Percentiles rank a stretch among this genome's conserved stretches.
phyloP scores from a whole-genome alignment of 352 stramenopile species.

The Phytopythium sindhum region DNA sequence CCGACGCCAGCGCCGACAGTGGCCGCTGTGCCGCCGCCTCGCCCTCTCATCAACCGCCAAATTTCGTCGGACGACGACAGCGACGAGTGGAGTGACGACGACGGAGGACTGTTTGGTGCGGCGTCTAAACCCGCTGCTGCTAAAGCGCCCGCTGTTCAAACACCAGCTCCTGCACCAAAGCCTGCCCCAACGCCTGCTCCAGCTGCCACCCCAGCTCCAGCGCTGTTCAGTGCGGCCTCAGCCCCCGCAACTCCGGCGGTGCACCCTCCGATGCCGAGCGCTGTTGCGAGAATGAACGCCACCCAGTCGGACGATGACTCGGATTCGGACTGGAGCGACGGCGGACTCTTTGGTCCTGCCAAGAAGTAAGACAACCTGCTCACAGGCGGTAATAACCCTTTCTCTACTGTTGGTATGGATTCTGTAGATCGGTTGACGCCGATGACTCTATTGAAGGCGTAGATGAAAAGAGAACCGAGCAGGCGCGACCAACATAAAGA shows the following conservation, averaged over 20 bases:
- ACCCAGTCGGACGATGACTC: constrained; percentile 38
- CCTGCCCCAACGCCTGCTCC: constrained; percentile 8
- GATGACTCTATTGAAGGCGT: background rate
- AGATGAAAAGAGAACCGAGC: background rate
- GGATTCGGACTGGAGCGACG: constrained; percentile 58
- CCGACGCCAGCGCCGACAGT: constrained; percentile 10
- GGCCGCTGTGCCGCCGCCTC: constrained; percentile 21
- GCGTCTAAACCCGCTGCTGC: constrained; percentile 23
- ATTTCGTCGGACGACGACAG: constrained; percentile 50
- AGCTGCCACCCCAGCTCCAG: constrained; percentile 10
- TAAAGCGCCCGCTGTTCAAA: constrained; percentile 3
- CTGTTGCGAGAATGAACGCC: constrained; percentile 41
- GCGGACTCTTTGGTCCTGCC: constrained; percentile 57
- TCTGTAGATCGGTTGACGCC: background rate
- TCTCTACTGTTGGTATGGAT: background rate
- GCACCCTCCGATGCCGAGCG: constrained; percentile 46
- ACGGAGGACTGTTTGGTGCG: constrained; percentile 48
- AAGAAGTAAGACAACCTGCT: constrained; percentile 21
- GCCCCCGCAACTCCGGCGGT: constrained; percentile 14
- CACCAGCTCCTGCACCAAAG: constrained; percentile 7
- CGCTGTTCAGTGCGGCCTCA: constrained; percentile 24
- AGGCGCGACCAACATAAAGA: background rate
- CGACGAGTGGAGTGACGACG: constrained; percentile 68
- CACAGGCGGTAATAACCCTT: background rate
- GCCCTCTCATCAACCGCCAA: constrained; percentile 40